phyloP scores from a whole-genome alignment of 768 basidiomycete species.

The Cyclocybe cylindracea region DNA sequence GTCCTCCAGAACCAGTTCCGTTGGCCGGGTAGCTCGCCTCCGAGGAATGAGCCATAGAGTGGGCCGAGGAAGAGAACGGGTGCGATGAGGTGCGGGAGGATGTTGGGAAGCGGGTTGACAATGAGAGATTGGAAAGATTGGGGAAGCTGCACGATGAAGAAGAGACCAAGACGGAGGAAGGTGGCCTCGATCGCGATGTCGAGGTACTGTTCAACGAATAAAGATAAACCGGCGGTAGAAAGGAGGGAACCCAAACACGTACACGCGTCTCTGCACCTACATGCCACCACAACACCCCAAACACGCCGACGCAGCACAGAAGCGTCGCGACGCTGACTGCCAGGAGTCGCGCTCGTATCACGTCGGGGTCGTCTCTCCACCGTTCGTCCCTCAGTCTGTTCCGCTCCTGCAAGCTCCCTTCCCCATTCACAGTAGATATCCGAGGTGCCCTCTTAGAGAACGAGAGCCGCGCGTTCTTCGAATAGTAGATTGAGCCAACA shows the following conservation, averaged over 20 bases:
- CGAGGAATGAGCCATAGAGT: conserved; percentile 57
- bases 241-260: conserved; percentile 5
- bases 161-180: conserved; percentile 42
- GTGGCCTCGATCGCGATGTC: conserved; percentile 26
- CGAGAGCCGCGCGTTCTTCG: conserved; percentile 59
- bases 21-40: conserved; percentile 55
- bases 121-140: background rate
- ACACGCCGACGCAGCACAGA: conserved; percentile 55
- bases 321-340: conserved; percentile 69
- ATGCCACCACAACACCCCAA: conserved; percentile 36
- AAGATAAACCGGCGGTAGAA: conserved; percentile 12
- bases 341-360: conserved; percentile 76
- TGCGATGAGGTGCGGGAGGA: conserved; percentile 61
- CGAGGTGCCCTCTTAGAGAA: conserved; percentile 30
- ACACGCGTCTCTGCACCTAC: conserved; percentile 23
- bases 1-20: conserved; percentile 42
- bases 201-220: conserved; percentile 1
- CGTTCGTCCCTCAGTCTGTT: conserved; percentile 38
- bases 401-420: background rate
- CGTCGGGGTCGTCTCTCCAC: conserved; percentile 82
- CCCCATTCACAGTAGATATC: background rate
- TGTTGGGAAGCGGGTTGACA: conserved; percentile 1
- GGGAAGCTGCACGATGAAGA: conserved; percentile 7
- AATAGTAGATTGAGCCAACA: conserved; percentile 83
- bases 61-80: conserved; percentile 81